A percentile compares a stretch with the other conserved stretches of the same genome.
Evolutionary conservation across 2,329 filamentous ascomycete genomes (phyloP).

Genomic region (Fusarium fujikuroi): DNA sequence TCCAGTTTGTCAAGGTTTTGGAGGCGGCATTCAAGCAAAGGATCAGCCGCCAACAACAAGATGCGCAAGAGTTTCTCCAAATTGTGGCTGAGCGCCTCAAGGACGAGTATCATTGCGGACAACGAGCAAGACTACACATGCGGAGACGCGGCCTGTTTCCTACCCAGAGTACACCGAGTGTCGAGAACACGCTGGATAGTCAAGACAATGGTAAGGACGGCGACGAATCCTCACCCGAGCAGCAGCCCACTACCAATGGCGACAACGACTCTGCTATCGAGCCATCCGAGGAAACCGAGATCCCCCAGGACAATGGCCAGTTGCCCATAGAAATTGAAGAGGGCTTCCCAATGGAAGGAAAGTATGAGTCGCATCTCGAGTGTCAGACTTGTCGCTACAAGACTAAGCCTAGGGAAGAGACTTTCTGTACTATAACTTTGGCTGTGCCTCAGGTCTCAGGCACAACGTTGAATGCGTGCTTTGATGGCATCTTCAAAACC

Average conservation of each 20-base stretch:
- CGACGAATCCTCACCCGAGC: slow-evolving; percentile 17
- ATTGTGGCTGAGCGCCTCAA: slow-evolving; percentile 90
- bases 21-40: slow-evolving; percentile 89
- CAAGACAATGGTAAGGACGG: slow-evolving; percentile 30
- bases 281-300: slow-evolving; percentile 36
- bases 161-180: slow-evolving; percentile 10
- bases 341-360: slow-evolving; percentile 91
- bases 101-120: slow-evolving; percentile 92
- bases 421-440: slow-evolving; percentile 91
- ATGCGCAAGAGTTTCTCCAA: slow-evolving; percentile 97
- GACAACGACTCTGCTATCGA: slow-evolving; percentile 39
- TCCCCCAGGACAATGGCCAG: slow-evolving; percentile 34
- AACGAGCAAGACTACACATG: slow-evolving; percentile 73
- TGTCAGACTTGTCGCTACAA: slow-evolving; percentile 91
- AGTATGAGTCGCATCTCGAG: slow-evolving; percentile 93
- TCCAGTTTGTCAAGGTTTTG: slow-evolving; percentile 83
- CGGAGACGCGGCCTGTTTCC: slow-evolving; percentile 46
- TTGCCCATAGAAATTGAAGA: slow-evolving; percentile 64
- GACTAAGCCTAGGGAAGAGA: slow-evolving; percentile 83
- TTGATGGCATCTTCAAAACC: slow-evolving; percentile 93
- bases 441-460: slow-evolving; percentile 87
- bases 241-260: slow-evolving; percentile 17
- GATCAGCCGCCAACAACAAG: slow-evolving; percentile 94
- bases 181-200: slow-evolving; percentile 35
- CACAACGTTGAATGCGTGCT: slow-evolving; percentile 85